Percentiles rank a stretch among this genome's conserved stretches.
Evolutionary conservation across 192 early-diverging fungal species (phyloP).

Genomic region (Entomortierella lignicola): DNA sequence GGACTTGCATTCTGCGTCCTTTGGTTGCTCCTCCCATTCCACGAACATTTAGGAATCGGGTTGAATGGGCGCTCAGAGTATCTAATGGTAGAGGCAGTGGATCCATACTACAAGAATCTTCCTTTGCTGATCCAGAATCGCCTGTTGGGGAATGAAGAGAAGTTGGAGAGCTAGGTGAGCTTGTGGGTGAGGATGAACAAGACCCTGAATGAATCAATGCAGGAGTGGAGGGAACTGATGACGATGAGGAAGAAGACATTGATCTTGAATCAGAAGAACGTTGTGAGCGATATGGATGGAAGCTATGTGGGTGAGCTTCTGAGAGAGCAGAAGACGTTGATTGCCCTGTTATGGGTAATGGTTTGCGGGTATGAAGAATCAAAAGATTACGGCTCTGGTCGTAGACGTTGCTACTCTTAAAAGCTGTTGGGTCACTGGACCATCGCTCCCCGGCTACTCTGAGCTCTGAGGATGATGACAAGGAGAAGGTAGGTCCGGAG

Average conservation of each 20-base stretch:
- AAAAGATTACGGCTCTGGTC: slow-evolving; percentile 40
- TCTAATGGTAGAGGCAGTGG: slow-evolving; percentile 24
- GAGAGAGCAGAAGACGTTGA: background rate
- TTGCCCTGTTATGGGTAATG: slow-evolving; percentile 2
- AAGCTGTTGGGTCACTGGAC: slow-evolving; percentile 39
- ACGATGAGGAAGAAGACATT: slow-evolving; percentile 5
- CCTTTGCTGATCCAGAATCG: slow-evolving; percentile 5
- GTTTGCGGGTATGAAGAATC: slow-evolving; percentile 46
- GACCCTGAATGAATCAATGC: slow-evolving; percentile 20
- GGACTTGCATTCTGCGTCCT: slow-evolving; percentile 47
- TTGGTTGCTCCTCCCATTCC: slow-evolving; percentile 36
- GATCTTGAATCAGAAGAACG: slow-evolving; percentile 10
- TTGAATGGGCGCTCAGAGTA: slow-evolving; percentile 8
- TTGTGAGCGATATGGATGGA: slow-evolving; percentile 28
- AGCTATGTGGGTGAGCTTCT: background rate
- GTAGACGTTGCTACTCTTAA: slow-evolving; percentile 35
- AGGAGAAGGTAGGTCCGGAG: background rate
- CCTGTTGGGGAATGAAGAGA: slow-evolving; percentile 1
- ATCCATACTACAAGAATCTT: slow-evolving; percentile 13
- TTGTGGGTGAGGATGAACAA: slow-evolving; percentile 18
- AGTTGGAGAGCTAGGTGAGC: slow-evolving; percentile 28
- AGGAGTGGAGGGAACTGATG: slow-evolving; percentile 34
- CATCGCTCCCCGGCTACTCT: slow-evolving; percentile 25
- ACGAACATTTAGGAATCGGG: slow-evolving; percentile 35
- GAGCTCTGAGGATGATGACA: slow-evolving; percentile 10